phyloP scores from a whole-genome alignment of 108 stramenopile genomes.

The Pseudonitzschia pungens region DNA sequence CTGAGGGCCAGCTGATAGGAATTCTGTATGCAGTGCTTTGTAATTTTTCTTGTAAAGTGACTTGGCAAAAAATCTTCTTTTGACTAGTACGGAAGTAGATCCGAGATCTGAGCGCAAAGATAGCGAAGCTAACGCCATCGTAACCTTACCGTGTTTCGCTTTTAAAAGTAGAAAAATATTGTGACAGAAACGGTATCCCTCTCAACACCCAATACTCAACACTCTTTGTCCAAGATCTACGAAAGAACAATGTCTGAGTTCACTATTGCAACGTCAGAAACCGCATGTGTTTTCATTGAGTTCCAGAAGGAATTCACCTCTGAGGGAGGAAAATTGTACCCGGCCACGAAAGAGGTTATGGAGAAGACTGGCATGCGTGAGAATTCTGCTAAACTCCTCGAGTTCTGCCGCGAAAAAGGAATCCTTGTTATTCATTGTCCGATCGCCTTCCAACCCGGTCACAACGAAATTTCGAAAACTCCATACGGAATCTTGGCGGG shows the following conservation, averaged over 20 bases:
- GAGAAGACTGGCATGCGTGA: constrained; percentile 54
- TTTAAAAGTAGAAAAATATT: too few relatives aligned
- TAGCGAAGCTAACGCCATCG: too few relatives aligned
- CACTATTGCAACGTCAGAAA: constrained; percentile 46
- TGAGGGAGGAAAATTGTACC: constrained; percentile 69
- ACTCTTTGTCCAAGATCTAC: too few relatives aligned
- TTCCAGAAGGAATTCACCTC: constrained; percentile 84
- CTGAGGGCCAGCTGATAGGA: too few relatives aligned
- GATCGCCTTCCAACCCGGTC: constrained; percentile 60
- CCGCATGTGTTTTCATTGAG: constrained; percentile 75
- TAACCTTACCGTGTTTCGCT: too few relatives aligned
- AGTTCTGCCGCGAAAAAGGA: constrained; percentile 53
- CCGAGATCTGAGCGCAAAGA: too few relatives aligned
- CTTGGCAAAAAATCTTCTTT: too few relatives aligned
- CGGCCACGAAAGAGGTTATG: constrained; percentile 61
- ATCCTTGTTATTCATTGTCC: constrained; percentile 61
- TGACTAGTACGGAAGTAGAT: too few relatives aligned
- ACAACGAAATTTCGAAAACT: constrained; percentile 44
- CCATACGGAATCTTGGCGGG: constrained; percentile 73
- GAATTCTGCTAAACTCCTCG: constrained; percentile 47
- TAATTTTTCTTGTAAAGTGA: too few relatives aligned
- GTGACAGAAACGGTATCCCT: too few relatives aligned
- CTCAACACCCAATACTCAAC: too few relatives aligned
- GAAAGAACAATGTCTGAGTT: constrained; percentile 16
- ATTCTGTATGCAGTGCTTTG: too few relatives aligned